Base-by-base conservation (phyloP, 2,329 filamentous ascomycete species). In the Bisporella sp. region DNA sequence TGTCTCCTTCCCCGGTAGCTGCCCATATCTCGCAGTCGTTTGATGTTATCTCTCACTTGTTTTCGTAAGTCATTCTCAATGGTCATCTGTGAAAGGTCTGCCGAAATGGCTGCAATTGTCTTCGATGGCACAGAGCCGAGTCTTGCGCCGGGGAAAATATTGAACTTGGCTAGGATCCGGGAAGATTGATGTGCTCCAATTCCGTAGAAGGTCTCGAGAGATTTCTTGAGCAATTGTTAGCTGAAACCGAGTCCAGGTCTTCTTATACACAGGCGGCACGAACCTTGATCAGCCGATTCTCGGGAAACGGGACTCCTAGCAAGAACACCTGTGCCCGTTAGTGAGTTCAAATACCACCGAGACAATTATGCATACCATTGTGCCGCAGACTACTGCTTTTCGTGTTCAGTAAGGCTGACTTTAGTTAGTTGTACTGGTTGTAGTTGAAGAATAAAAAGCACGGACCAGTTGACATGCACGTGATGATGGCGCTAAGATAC, bases 21-120 rank as follows among this genome's bases (percentile, higher is more conserved):
- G 46, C 91, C 91, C 74, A 96, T 96, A 62, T 96, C 91, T 66
- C 87, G 88, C 68, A 99, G 64, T 53, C 92, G 76, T 66, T 77
- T 77, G 60, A 99, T 95, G 64, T 97, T 93, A 46, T 96, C 89
- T 62, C 85, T 78, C 37, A 96, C 71, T 52, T 88, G 73, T 65
- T 86, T 80, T 63, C 82, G 76, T 57, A 95, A 76, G 63, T 97
- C 91, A 68, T 87, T 95, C 69, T 96, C 93, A 62, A 97, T 89
- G 53, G 87, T 95, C 89, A 99, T 91, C 49, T 83, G 84, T 12
- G 89, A 88, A 40, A 99, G 75, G 64, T 95, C 89, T 46, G 86
- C 86, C 28, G 87, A 93, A 54, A 99, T 75, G 48, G 87, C 85
- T 47, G 89, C 84, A 59, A 96, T 73, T 54, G 89, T 91, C 66